Conservation (phyloP, 1,139 yeast species). For the Blastobotrys buckinghamii region DNA sequence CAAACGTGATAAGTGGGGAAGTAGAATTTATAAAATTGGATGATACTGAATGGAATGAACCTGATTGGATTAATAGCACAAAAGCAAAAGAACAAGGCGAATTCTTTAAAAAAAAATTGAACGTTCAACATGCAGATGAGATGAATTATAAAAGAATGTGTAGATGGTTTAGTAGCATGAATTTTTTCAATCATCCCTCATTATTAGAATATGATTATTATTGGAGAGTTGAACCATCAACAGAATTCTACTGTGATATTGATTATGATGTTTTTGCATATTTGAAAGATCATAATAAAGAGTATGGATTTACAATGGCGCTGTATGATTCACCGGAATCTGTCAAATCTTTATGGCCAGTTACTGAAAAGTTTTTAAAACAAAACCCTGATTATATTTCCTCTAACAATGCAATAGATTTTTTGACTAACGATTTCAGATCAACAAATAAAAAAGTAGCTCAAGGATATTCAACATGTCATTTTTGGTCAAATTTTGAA, state of each 20-base stretch:
- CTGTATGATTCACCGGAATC: slow-evolving; percentile 65
- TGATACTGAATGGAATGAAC: slow-evolving; percentile 59
- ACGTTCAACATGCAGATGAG: slow-evolving; percentile 58
- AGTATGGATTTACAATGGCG: slow-evolving; percentile 64
- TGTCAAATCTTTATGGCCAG: slow-evolving; percentile 61
- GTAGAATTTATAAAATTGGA: slow-evolving; percentile 53
- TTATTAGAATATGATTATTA: slow-evolving; percentile 53
- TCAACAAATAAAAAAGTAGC: slow-evolving; percentile 43
- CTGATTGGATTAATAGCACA: slow-evolving; percentile 45
- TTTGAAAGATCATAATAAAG: slow-evolving; percentile 55
- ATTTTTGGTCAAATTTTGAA: slow-evolving; percentile 85
- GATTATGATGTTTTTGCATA: slow-evolving; percentile 75
- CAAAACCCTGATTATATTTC: slow-evolving; percentile 55
- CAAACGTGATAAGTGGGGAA: slow-evolving; percentile 41
- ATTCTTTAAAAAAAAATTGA: slow-evolving; percentile 39
- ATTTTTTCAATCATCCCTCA: slow-evolving; percentile 58
- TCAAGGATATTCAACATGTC: slow-evolving; percentile 76
- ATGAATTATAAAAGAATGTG: slow-evolving; percentile 75
- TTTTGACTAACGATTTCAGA: slow-evolving; percentile 53
- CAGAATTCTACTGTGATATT: slow-evolving; percentile 57
- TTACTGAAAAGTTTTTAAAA: slow-evolving; percentile 54
- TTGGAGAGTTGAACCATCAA: slow-evolving; percentile 77
- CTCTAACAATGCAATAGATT: slow-evolving; percentile 62
- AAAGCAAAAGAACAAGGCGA: slow-evolving; percentile 38
- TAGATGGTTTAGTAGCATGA: slow-evolving; percentile 55